Base-by-base conservation (phyloP, 2,329 filamentous ascomycete species). In the Exophiala oligosperma region DNA sequence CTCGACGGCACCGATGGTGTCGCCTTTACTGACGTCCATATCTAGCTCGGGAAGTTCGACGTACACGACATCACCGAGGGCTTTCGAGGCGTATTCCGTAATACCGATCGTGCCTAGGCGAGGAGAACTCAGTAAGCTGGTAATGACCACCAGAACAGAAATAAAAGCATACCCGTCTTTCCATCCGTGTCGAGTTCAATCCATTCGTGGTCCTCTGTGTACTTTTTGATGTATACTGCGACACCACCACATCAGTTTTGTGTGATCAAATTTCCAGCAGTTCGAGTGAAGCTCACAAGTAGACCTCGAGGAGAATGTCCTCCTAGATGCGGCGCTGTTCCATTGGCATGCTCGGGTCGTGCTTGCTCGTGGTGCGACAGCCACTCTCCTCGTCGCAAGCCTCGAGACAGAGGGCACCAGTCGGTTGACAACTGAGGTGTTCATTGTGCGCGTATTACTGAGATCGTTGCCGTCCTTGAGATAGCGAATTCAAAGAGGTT, bases 151-250 rank as follows among this genome's bases (percentile, higher is more conserved):
- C 66, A 66, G 61, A 52, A 71, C 60, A 11, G 28, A 21, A 26
- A 4, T 41, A 2, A 14, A 26, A 35, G 9, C 29, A 12, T 84
- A 80, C 90, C 92, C 50, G 87, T 88, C 76, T 90, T 93, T 73
- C 88, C 86, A 77, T 95, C 90, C 52, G 85, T 85, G 56, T 87
- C 88, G 60, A 96, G 79, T 76, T 97, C 92, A 73, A 99, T 87
- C 94, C 94, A 99, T 81, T 99, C 94, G 81, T 99, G 94, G 73
- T 97, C 93, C 74, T 92, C 89, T 65, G 94, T 97, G 82, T 96
- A 99, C 74, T 88, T 90, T 79, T 94, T 93, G 53, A 73, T 70
- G 64, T 74, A 70, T 58, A 71, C 77, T 79, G 55, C 38, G 61
- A 28, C 29, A n/a, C 17, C 29, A n/a, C 17, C 23, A 23, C 14